A percentile compares a stretch with the other conserved stretches of the same genome.
phyloP scores from a whole-genome alignment of 2,329 filamentous ascomycete species.

The Monosporascus sp. region DNA sequence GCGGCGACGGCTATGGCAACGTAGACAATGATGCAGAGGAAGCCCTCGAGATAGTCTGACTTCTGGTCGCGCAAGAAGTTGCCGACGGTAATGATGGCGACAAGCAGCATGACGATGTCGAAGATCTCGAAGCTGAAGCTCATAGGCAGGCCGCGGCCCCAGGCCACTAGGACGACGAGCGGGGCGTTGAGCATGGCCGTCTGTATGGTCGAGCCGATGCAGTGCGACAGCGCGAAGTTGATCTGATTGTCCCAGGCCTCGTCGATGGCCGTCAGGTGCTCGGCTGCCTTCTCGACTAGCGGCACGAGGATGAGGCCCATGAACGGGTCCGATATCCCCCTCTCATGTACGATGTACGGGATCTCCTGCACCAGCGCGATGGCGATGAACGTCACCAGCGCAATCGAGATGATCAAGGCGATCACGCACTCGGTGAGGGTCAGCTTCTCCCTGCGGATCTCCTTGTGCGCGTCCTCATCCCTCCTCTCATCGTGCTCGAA shows the following conservation, averaged over 20 bases:
- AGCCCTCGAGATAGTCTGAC: constrained; percentile 85
- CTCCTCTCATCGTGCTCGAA: constrained; percentile 65
- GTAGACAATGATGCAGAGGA: constrained; percentile 67
- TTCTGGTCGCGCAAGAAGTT: constrained; percentile 85
- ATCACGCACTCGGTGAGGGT: constrained; percentile 69
- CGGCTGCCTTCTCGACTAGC: constrained; percentile 79
- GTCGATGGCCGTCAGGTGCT: constrained; percentile 78
- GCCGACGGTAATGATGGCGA: constrained; percentile 81
- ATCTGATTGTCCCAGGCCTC: constrained; percentile 81
- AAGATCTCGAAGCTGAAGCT: constrained; percentile 83
- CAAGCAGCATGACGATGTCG: constrained; percentile 73
- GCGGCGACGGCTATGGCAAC: constrained; percentile 55
- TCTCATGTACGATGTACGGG: constrained; percentile 45
- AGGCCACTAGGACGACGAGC: constrained; percentile 76
- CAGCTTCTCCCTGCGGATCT: constrained; percentile 59
- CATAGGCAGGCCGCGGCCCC: constrained; percentile 68
- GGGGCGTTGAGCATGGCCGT: constrained; percentile 86
- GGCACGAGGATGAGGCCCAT: constrained; percentile 72
- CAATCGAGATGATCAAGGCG: constrained; percentile 58
- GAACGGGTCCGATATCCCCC: constrained; percentile 45
- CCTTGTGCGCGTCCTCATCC: constrained; percentile 59
- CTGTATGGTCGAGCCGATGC: constrained; percentile 81
- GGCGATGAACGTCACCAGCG: constrained; percentile 68
- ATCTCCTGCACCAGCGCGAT: constrained; percentile 72
- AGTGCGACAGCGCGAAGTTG: constrained; percentile 81